These are phyloP conservation scores for Gynochthodes officinalis DNA, from an alignment of 257 asterid genomes.

Conservation along the genomic window DNA sequence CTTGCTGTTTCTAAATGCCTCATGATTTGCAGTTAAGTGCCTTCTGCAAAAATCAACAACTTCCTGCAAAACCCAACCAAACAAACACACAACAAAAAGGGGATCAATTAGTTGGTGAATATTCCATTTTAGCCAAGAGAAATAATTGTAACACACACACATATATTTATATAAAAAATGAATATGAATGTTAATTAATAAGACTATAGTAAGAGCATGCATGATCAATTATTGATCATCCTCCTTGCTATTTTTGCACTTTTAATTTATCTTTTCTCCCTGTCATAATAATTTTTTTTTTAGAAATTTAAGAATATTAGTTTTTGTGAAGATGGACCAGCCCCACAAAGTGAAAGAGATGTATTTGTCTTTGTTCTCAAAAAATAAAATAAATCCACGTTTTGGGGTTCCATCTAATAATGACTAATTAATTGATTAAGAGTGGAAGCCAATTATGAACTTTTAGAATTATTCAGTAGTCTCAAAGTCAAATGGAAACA, in stretches of 20 bases:
- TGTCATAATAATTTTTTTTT: no score
- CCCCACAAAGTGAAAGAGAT: background rate
- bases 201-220: no score
- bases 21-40: slow-evolving; percentile 79
- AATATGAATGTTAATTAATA: no score
- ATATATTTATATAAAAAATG: background rate
- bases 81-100: no score
- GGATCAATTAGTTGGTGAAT: background rate
- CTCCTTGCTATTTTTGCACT: no score
- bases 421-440: background rate
- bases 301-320: no score
- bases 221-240: no score
- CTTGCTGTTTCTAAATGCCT: slow-evolving; percentile 66
- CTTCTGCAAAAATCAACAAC: slow-evolving; percentile 86
- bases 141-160: background rate
- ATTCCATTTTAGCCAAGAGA: no score
- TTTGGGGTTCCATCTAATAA: background rate
- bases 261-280: no score
- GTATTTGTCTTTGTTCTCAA: background rate
- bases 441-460: background rate
- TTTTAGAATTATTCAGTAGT: background rate
- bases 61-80: slow-evolving; percentile 59
- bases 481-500: slow-evolving; percentile 14
- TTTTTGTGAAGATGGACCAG: background rate
- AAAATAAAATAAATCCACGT: background rate